These are phyloP conservation scores for Schwanniomyces pseudopolymorphus DNA, from an alignment of 805 yeast species.

Conservation along the genomic window DNA sequence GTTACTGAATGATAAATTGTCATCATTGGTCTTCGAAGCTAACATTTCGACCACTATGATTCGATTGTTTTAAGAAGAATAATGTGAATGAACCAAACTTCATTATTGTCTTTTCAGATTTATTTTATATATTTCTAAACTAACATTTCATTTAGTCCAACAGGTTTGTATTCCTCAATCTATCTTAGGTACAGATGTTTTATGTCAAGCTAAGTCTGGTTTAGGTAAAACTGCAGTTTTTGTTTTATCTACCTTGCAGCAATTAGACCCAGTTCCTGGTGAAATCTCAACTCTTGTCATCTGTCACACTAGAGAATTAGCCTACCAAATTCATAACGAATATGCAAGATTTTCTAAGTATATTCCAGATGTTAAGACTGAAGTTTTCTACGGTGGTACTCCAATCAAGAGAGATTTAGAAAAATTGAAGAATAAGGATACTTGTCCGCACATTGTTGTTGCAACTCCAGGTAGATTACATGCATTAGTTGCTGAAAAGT, in stretches of 20 bases:
- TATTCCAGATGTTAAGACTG: slow-evolving; percentile 96
- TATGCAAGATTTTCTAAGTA: slow-evolving; percentile 96
- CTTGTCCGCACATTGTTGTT: slow-evolving; percentile 94
- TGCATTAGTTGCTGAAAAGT: slow-evolving; percentile 90
- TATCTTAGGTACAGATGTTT: slow-evolving; percentile 93
- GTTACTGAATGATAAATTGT: not conserved
- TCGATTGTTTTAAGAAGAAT: slow-evolving; percentile 4
- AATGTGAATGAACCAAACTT: slow-evolving; percentile 1
- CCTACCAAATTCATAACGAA: slow-evolving; percentile 96
- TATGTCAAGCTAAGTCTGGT: slow-evolving; percentile 99
- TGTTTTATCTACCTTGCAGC: slow-evolving; percentile 93
- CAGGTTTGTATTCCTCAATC: slow-evolving; percentile 98
- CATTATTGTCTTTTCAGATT: not conserved
- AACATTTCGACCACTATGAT: not conserved
- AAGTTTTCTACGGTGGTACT: slow-evolving; percentile 96
- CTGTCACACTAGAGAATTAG: slow-evolving; percentile 98
- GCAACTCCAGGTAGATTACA: slow-evolving; percentile 98
- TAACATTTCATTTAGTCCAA: slow-evolving; percentile 61
- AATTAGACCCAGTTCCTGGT: slow-evolving; percentile 95
- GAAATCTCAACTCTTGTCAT: slow-evolving; percentile 92
- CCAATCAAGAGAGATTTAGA: slow-evolving; percentile 84
- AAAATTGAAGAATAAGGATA: slow-evolving; percentile 84
- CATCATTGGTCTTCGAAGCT: not conserved
- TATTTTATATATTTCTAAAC: slow-evolving; percentile 11
- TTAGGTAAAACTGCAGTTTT: slow-evolving; percentile 98